These are phyloP conservation scores for Chytriomyces confervae DNA, from an alignment of 192 early-diverging fungal species.

Conservation along the genomic window DNA sequence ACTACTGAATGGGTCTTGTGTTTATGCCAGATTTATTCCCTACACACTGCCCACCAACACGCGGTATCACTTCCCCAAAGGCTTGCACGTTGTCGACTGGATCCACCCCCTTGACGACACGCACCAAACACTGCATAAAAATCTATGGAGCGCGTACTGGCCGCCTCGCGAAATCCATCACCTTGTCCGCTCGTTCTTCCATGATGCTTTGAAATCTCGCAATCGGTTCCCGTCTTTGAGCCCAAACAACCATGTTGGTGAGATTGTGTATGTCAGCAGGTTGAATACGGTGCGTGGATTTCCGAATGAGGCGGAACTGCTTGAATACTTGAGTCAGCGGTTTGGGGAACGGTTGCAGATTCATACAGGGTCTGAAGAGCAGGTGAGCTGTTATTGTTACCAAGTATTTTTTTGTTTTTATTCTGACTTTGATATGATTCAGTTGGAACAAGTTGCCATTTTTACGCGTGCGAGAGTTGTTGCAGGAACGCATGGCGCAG, in stretches of 20 bases:
- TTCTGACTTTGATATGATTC: too few species aligned
- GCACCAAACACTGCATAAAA: slow-evolving; percentile 2
- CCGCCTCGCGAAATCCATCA: slow-evolving; percentile 14
- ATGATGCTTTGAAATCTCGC: slow-evolving; percentile 12
- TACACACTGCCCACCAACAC: neutral
- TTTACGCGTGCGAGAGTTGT: slow-evolving; percentile 25
- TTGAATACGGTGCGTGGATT: slow-evolving; percentile 20
- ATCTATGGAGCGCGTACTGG: slow-evolving; percentile 26
- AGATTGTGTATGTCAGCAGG: slow-evolving; percentile 18
- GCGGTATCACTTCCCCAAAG: slow-evolving; percentile 19
- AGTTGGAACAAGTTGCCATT: slow-evolving; percentile 13
- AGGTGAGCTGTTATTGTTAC: neutral
- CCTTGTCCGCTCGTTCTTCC: slow-evolving; percentile 12
- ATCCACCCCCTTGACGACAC: slow-evolving; percentile 15
- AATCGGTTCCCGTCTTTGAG: neutral
- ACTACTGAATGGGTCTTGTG: too few species aligned
- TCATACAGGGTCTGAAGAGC: slow-evolving; percentile 14
- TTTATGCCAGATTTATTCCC: neutral
- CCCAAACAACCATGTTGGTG: neutral
- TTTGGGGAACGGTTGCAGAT: slow-evolving; percentile 14
- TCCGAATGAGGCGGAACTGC: slow-evolving; percentile 23
- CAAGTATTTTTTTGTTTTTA: too few species aligned
- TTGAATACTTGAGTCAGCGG: neutral
- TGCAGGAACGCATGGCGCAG: slow-evolving; percentile 28
- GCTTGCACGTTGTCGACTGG: slow-evolving; percentile 22